Conservation (phyloP, 1,284 basidiomycete genomes). For the Ustilago cynodontis region DNA sequence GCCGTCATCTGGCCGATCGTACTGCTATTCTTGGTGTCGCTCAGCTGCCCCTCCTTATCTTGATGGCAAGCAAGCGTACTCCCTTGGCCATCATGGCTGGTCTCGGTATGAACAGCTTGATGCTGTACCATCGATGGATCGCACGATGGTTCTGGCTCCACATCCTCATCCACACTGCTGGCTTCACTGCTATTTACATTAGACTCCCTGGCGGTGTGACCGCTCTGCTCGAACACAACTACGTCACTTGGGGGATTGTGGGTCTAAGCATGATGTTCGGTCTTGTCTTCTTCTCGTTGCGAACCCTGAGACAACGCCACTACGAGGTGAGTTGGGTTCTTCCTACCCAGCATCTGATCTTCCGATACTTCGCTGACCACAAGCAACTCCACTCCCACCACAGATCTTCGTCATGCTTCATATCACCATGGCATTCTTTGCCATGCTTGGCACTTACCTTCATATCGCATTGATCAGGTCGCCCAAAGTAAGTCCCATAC, state of each 20-base stretch:
- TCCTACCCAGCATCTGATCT: constrained; percentile 7
- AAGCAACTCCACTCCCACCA: too few species aligned
- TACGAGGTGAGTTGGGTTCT: constrained; percentile 43
- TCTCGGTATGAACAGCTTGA: constrained; percentile 60
- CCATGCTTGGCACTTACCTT: constrained; percentile 62
- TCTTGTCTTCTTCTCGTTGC: constrained; percentile 42
- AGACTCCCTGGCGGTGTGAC: constrained; percentile 5
- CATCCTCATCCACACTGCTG: constrained; percentile 59
- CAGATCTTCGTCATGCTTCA: constrained; percentile 64
- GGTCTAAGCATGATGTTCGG: constrained; percentile 41
- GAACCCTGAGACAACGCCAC: constrained; percentile 32
- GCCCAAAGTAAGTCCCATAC: constrained; percentile 21
- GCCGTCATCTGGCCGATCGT: constrained; percentile 59
- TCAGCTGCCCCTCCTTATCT: constrained; percentile 63
- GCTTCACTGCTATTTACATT: constrained; percentile 31
- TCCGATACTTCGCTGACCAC: background rate
- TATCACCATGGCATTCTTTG: constrained; percentile 64
- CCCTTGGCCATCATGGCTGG: constrained; percentile 62
- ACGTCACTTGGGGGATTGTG: constrained; percentile 65
- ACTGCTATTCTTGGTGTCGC: constrained; percentile 60
- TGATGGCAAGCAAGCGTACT: constrained; percentile 68
- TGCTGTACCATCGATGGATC: constrained; percentile 70
- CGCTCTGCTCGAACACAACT: constrained; percentile 36
- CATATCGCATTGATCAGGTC: constrained; percentile 60
- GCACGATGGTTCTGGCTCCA: constrained; percentile 60